These are phyloP conservation scores for Xylariaceae sp. DNA, from an alignment of 2,329 filamentous ascomycete species.

Conservation along the genomic window DNA sequence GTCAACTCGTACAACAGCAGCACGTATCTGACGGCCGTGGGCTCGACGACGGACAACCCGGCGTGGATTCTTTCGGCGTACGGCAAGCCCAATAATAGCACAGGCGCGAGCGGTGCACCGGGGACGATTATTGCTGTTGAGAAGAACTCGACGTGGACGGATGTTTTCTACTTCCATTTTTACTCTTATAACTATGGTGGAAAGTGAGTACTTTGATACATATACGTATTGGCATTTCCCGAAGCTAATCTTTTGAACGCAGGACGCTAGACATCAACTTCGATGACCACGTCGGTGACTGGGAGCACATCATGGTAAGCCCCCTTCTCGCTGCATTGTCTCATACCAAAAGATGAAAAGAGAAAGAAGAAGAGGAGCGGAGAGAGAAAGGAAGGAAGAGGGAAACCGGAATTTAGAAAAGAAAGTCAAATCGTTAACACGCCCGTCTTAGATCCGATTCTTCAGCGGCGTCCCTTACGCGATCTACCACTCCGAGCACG, in stretches of 20 bases:
- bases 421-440: no score
- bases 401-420: no score
- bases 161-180: conserved; percentile 16
- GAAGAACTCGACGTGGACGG: conserved; percentile 13
- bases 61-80: conserved; percentile 10
- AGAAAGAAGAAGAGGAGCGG: no score
- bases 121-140: conserved; percentile 15
- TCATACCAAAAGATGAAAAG: no score
- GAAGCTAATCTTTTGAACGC: no score
- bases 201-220: conserved; percentile 6
- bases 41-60: conserved; percentile 6
- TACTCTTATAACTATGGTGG: conserved; percentile 14
- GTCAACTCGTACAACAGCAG: conserved; percentile 13
- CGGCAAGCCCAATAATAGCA: conserved; percentile 10
- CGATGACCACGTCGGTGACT: conserved; percentile 13
- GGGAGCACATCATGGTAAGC: conserved; percentile 14
- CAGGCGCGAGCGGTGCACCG: conserved; percentile 9
- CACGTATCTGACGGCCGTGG: conserved; percentile 9
- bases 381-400: no score
- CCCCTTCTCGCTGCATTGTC: no score
- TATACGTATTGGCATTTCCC: no score
- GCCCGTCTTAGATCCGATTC: conserved; percentile 10
- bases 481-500: conserved; percentile 12
- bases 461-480: conserved; percentile 11
- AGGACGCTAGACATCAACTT: conserved; percentile 13